A percentile compares a stretch with the other conserved stretches of the same genome.
Conservation (phyloP, 2,329 filamentous ascomycete genomes). For the Balansia obtecta region DNA sequence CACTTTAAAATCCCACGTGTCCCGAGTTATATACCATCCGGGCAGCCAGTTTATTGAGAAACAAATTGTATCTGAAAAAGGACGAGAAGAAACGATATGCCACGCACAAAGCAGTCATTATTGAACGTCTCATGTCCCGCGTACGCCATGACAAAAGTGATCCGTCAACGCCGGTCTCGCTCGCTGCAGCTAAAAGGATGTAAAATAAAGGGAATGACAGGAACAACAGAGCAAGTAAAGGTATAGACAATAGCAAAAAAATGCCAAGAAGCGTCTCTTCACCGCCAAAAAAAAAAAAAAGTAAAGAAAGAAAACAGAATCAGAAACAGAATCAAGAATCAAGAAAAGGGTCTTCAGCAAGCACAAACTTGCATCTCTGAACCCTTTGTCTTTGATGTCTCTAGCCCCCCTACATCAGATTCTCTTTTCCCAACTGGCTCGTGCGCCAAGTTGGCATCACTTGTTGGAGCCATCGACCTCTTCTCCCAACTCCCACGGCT, state of each 20-base stretch:
- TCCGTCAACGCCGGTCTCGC: conserved; percentile 7
- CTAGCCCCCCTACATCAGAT: neutral
- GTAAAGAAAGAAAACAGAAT: too few relatives aligned
- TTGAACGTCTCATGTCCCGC: conserved; percentile 6
- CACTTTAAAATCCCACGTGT: too few relatives aligned
- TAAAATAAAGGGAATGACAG: conserved; percentile 1
- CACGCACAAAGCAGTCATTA: conserved; percentile 5
- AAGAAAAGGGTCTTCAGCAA: neutral
- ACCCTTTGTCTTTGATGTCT: neutral
- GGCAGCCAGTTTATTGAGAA: neutral
- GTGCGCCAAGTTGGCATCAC: conserved; percentile 7
- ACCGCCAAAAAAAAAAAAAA: neutral
- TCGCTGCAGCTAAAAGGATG: conserved; percentile 3
- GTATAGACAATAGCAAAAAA: conserved; percentile 8
- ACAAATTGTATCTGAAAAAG: neutral
- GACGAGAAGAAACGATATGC: neutral
- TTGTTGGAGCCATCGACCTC: conserved; percentile 26
- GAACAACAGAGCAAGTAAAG: conserved; percentile 9
- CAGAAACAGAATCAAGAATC: too few relatives aligned
- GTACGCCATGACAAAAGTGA: conserved; percentile 8
- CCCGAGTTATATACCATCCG: too few relatives aligned
- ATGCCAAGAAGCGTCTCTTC: neutral
- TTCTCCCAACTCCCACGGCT: conserved; percentile 39
- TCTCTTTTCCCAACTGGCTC: neutral
- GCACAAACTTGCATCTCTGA: neutral